phyloP scores from a whole-genome alignment of 441 rosid species.

The Euphorbia celastroides region DNA sequence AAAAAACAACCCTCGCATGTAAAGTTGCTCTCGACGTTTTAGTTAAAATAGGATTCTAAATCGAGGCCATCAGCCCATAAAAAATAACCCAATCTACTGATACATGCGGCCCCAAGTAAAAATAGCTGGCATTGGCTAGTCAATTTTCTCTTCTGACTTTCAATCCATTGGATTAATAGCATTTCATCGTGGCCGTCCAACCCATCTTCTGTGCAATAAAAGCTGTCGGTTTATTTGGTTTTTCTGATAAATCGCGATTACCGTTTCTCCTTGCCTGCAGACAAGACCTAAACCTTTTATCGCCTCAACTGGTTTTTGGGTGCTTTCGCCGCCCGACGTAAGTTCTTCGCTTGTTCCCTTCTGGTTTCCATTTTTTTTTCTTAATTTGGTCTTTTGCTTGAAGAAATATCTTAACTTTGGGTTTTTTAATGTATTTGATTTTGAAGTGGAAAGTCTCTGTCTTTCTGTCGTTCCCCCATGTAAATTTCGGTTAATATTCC shows the following conservation, averaged over 20 bases:
- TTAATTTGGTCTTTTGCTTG: neutral
- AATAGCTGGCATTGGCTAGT: neutral
- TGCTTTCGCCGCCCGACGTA: constrained; percentile 16
- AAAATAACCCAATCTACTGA: neutral
- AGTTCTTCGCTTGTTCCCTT: neutral
- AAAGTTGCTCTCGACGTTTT: too few species aligned
- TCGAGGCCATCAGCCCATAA: too few species aligned
- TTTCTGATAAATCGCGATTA: neutral
- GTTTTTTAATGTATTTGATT: neutral
- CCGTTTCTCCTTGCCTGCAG: neutral
- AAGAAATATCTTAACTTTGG: neutral
- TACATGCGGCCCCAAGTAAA: constrained; percentile 20
- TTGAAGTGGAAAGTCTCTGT: neutral
- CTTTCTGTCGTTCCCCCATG: neutral
- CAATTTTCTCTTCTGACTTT: neutral
- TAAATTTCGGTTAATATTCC: neutral
- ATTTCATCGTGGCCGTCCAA: constrained; percentile 21
- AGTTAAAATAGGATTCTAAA: too few species aligned
- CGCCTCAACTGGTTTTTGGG: constrained; percentile 3
- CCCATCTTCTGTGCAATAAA: neutral
- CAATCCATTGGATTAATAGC: constrained; percentile 17
- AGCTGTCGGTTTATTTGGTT: neutral
- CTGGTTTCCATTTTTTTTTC: neutral
- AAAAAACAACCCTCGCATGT: too few species aligned
- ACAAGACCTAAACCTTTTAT: neutral